These are phyloP conservation scores for Leccinum aurantiacum DNA, from an alignment of 768 basidiomycete species.

Conservation along the genomic window DNA sequence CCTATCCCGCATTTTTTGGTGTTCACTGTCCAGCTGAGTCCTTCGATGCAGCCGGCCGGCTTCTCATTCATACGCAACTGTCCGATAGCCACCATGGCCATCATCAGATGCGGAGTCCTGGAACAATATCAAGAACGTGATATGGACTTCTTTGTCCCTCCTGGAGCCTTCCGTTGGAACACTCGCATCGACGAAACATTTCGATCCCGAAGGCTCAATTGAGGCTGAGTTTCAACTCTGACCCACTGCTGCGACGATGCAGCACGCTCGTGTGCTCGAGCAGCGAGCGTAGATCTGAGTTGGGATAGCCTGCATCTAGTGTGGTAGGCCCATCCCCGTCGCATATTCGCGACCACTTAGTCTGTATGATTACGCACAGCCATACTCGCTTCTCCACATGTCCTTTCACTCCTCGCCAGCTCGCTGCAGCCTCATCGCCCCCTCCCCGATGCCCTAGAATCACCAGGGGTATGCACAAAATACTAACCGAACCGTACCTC, in stretches of 20 bases:
- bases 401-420: constrained; percentile 76
- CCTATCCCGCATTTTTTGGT: too few species aligned
- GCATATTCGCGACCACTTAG: too few species aligned
- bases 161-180: background rate
- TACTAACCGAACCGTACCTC: constrained; percentile 70
- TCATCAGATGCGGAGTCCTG: background rate
- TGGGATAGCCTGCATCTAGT: too few species aligned
- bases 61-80: background rate
- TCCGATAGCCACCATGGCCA: background rate
- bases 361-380: constrained; percentile 55
- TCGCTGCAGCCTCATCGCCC: constrained; percentile 58
- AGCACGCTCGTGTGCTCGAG: too few species aligned
- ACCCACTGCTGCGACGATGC: too few species aligned
- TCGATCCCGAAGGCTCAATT: too few species aligned
- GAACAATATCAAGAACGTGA: background rate
- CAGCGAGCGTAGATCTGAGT: too few species aligned
- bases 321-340: too few species aligned
- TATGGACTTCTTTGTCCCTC: background rate
- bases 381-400: constrained; percentile 57
- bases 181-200: background rate
- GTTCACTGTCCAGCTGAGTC: too few species aligned
- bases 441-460: constrained; percentile 63
- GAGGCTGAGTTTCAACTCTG: too few species aligned
- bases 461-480: constrained; percentile 64
- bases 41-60: too few species aligned